Percentiles rank a stretch among this genome's conserved stretches.
phyloP scores from a whole-genome alignment of 768 basidiomycete species.

The Gloeophyllum trabeum region DNA sequence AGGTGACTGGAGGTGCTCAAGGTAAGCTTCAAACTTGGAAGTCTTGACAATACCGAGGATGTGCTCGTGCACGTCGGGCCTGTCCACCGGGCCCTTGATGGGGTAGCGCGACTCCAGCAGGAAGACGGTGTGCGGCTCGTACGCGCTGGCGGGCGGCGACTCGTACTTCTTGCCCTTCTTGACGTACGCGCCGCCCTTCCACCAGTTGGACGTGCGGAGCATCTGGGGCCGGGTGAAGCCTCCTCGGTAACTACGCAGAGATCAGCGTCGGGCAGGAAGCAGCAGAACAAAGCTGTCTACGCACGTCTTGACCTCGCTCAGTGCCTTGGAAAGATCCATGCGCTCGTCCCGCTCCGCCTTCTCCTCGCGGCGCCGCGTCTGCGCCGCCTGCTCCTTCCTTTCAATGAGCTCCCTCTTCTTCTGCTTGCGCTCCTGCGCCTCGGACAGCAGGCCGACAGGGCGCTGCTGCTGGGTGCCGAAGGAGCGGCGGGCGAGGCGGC shows the following conservation, averaged over 20 bases:
- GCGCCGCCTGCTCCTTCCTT: no score
- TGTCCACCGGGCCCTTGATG: conserved; percentile 17
- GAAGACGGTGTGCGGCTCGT: conserved; percentile 27
- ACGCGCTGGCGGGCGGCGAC: conserved; percentile 20
- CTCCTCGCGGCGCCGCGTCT: no score
- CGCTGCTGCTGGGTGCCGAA: no score
- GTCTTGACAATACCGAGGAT: conserved; percentile 24
- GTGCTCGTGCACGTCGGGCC: conserved; percentile 18
- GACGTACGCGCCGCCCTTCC: conserved; percentile 21
- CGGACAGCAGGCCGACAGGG: no score
- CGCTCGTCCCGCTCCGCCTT: no score
- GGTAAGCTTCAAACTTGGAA: conserved; percentile 17
- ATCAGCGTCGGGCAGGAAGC: no score
- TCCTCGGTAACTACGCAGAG: conserved; percentile 25
- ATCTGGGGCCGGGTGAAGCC: conserved; percentile 28
- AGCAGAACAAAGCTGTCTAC: no score
- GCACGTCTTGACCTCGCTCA: no score
- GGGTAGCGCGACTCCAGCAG: conserved; percentile 24
- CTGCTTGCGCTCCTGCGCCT: no score
- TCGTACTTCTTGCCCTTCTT: conserved; percentile 16
- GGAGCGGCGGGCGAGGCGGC: no score
- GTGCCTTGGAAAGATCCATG: no score
- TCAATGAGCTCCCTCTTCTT: no score
- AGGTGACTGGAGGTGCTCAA: conserved; percentile 21
- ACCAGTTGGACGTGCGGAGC: conserved; percentile 24